Evolutionary conservation across 164 flowering plant species (phyloP).

Genomic region (Cinnamomum micranthum): DNA sequence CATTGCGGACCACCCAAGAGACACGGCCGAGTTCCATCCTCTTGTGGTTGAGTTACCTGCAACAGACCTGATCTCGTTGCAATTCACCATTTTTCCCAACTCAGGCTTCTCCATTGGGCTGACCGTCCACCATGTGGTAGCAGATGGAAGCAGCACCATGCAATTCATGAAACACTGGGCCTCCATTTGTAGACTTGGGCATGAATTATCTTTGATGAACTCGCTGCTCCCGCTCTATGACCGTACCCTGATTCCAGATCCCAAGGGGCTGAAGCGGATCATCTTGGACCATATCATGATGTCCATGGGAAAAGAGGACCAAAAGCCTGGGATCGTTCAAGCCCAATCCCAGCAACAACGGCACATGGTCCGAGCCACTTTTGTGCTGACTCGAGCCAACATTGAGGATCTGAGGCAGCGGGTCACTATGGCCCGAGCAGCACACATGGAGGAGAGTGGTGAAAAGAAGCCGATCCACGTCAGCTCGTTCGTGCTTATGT

Average conservation of each 20-base stretch:
- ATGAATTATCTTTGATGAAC: neutral
- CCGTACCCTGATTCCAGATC: neutral
- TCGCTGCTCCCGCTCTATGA: slow-evolving; percentile 1
- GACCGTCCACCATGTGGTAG: neutral
- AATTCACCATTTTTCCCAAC: slow-evolving; percentile 10
- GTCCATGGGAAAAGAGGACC: neutral
- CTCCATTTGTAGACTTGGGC: slow-evolving; percentile 3
- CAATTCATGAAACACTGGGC: slow-evolving; percentile 21
- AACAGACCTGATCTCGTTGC: neutral
- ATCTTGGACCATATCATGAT: neutral
- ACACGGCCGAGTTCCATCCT: slow-evolving; percentile 14
- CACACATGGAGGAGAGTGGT: neutral
- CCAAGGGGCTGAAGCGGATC: neutral
- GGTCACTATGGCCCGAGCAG: neutral
- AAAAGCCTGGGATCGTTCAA: neutral
- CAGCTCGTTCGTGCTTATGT: slow-evolving; percentile 29
- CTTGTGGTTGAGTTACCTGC: slow-evolving; percentile 5
- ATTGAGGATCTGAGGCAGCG: slow-evolving; percentile 7
- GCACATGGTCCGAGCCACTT: slow-evolving; percentile 6
- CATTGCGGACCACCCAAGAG: slow-evolving; percentile 8
- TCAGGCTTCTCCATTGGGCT: slow-evolving; percentile 13
- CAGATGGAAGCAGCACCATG: slow-evolving; percentile 5
- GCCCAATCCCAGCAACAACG: neutral
- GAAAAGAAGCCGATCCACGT: neutral
- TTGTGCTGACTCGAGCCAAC: neutral